These are phyloP conservation scores for Lyophyllum semitale DNA, from an alignment of 768 basidiomycete genomes.

Conservation along the genomic window DNA sequence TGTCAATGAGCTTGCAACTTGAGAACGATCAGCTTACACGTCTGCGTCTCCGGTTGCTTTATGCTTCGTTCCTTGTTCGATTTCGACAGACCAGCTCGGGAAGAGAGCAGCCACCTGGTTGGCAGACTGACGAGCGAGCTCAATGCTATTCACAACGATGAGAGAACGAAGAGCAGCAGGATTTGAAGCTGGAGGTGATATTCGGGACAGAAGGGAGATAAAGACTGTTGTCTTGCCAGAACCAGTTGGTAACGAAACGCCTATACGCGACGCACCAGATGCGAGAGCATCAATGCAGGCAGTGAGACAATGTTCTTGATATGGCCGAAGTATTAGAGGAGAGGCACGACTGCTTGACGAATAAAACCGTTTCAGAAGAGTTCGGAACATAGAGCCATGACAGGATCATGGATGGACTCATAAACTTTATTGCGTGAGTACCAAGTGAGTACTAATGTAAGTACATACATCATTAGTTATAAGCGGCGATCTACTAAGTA, in stretches of 20 bases:
- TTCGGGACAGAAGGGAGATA: slow-evolving; percentile 72
- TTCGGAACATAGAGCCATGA: slow-evolving; percentile 8
- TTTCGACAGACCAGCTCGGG: slow-evolving; percentile 81
- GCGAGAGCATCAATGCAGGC: slow-evolving; percentile 74
- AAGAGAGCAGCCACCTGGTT: slow-evolving; percentile 64
- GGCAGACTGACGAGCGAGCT: slow-evolving; percentile 87
- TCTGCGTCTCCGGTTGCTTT: slow-evolving; percentile 81
- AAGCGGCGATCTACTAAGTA: too few species aligned
- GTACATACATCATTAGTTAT: too few species aligned
- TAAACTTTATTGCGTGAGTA: too few species aligned
- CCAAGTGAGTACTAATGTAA: too few species aligned
- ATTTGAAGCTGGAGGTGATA: slow-evolving; percentile 45
- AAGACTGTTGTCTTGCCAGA: slow-evolving; percentile 93
- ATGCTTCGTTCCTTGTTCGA: slow-evolving; percentile 84
- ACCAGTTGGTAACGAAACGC: slow-evolving; percentile 84
- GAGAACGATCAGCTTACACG: slow-evolving; percentile 53
- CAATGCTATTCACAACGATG: slow-evolving; percentile 87
- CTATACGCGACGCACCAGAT: slow-evolving; percentile 72
- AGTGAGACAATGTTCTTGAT: slow-evolving; percentile 80
- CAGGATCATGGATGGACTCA: not conserved
- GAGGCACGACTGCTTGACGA: slow-evolving; percentile 1
- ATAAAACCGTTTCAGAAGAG: slow-evolving; percentile 6
- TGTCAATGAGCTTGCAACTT: not conserved
- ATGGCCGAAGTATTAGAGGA: slow-evolving; percentile 67
- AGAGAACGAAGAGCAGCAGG: slow-evolving; percentile 59